These are phyloP conservation scores for Aspergillus sclerotioniger DNA, from an alignment of 495 filamentous ascomycete genomes.

Conservation along the genomic window DNA sequence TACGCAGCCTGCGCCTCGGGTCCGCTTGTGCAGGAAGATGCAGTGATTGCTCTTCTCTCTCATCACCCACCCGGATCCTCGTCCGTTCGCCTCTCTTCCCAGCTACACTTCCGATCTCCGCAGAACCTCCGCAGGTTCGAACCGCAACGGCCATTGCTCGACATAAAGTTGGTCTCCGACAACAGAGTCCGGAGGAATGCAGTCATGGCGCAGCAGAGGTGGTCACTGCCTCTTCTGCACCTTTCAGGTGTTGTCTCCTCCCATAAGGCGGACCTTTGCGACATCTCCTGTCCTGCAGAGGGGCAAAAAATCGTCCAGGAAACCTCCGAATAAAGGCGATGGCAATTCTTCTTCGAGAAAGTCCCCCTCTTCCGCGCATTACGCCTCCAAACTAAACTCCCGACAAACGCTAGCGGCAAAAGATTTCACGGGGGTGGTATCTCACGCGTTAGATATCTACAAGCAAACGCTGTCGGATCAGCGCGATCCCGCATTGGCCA, in stretches of 20 bases:
- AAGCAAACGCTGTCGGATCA: conserved; percentile 7
- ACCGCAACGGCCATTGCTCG: too few relatives aligned
- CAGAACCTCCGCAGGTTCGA: too few relatives aligned
- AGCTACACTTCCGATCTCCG: too few relatives aligned
- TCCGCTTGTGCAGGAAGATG: too few relatives aligned
- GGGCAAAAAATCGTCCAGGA: conserved; percentile 18
- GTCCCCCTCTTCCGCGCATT: not conserved
- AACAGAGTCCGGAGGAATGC: not conserved
- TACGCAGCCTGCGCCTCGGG: too few relatives aligned
- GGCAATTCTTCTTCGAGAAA: not conserved
- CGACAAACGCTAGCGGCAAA: not conserved
- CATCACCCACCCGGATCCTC: too few relatives aligned
- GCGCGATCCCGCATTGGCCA: conserved; percentile 1
- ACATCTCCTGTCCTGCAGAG: conserved; percentile 31
- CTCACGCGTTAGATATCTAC: conserved; percentile 2
- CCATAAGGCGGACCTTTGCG: conserved; percentile 31
- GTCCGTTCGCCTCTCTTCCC: too few relatives aligned
- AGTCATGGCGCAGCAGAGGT: conserved; percentile 25
- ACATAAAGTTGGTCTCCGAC: too few relatives aligned
- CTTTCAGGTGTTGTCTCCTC: conserved; percentile 26
- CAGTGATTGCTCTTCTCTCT: too few relatives aligned
- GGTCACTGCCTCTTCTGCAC: conserved; percentile 37
- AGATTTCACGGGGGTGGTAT: not conserved
- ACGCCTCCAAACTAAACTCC: not conserved
- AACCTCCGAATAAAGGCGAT: conserved; percentile 9